phyloP scores from a whole-genome alignment of 345 rosid species.

The Populus simonii region DNA sequence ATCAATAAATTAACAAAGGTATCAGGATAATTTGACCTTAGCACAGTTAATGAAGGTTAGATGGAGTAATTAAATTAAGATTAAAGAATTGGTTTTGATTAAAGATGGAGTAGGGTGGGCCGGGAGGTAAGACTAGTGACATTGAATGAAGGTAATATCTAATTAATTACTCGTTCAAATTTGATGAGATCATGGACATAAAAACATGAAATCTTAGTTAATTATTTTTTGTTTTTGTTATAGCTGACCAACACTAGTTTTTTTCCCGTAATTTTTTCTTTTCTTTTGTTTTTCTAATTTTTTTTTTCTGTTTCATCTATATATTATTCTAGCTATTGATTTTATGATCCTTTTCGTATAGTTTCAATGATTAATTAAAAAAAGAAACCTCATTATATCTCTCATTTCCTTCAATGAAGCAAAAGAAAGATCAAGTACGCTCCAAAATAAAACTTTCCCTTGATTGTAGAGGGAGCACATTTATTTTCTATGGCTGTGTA shows the following conservation, averaged over 20 bases:
- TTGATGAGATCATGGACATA: constrained; percentile 16
- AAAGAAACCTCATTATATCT: not conserved
- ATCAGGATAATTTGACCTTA: not conserved
- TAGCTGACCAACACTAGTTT: too few relatives aligned
- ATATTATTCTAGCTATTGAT: too few relatives aligned
- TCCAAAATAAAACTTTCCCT: not conserved
- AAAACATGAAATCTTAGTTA: not conserved
- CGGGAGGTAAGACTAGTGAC: too few relatives aligned
- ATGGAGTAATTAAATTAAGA: too few relatives aligned
- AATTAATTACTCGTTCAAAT: not conserved
- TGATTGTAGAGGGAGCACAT: not conserved
- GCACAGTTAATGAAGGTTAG: not conserved
- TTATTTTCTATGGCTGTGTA: not conserved
- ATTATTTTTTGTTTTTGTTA: too few relatives aligned
- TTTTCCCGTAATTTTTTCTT: too few relatives aligned
- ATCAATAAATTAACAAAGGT: not conserved
- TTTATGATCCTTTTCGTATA: too few relatives aligned
- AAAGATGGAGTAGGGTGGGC: not conserved
- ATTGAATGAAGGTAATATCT: too few relatives aligned
- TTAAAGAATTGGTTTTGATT: too few relatives aligned
- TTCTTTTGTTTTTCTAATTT: too few relatives aligned
- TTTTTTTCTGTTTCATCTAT: too few relatives aligned
- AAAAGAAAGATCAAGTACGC: not conserved
- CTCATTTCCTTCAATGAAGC: constrained; percentile 9
- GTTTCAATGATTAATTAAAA: too few relatives aligned